phyloP scores from a whole-genome alignment of 208 protist genomes.

The Acanthamoeba lenticulata region DNA sequence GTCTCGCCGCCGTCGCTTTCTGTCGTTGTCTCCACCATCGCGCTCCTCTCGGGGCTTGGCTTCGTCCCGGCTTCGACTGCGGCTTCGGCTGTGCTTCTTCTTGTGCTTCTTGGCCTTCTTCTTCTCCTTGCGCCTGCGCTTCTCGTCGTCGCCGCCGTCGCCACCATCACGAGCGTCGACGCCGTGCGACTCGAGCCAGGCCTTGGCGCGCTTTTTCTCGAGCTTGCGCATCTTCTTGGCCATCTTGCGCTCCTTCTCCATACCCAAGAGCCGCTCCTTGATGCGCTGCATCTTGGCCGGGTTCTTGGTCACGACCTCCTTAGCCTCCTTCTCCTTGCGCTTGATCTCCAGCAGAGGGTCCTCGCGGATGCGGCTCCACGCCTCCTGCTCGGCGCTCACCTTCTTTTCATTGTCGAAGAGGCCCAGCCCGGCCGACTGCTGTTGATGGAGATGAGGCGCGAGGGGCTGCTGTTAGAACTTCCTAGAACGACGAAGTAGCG shows the following conservation, averaged over 20 bases:
- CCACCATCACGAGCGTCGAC: not conserved
- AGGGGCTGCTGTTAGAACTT: not conserved
- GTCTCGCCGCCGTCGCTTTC: not conserved
- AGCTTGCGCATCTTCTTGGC: slow-evolving; percentile 43
- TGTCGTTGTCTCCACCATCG: not conserved
- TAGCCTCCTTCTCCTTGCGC: not conserved
- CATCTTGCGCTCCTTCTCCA: slow-evolving; percentile 8
- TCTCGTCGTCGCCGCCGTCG: not conserved
- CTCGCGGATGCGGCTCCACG: slow-evolving; percentile 11
- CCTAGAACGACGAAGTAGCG: too few relatives aligned
- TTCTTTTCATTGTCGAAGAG: slow-evolving; percentile 27
- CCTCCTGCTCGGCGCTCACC: slow-evolving; percentile 24
- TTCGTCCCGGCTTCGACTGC: not conserved
- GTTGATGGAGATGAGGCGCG: not conserved
- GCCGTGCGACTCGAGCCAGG: not conserved
- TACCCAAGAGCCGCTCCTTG: not conserved
- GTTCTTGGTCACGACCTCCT: slow-evolving; percentile 1
- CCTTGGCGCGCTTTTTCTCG: slow-evolving; percentile 5
- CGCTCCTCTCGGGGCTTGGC: not conserved
- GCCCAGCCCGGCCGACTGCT: not conserved
- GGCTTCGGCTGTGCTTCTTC: not conserved
- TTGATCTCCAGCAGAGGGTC: slow-evolving; percentile 49
- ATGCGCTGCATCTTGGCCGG: not conserved
- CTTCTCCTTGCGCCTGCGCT: not conserved
- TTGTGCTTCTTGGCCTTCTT: not conserved